Percentiles rank a stretch among this genome's conserved stretches.
These are phyloP conservation scores for Stagonosporopsis vannaccii DNA, from an alignment of 2,329 filamentous ascomycete species.

Conservation along the genomic window DNA sequence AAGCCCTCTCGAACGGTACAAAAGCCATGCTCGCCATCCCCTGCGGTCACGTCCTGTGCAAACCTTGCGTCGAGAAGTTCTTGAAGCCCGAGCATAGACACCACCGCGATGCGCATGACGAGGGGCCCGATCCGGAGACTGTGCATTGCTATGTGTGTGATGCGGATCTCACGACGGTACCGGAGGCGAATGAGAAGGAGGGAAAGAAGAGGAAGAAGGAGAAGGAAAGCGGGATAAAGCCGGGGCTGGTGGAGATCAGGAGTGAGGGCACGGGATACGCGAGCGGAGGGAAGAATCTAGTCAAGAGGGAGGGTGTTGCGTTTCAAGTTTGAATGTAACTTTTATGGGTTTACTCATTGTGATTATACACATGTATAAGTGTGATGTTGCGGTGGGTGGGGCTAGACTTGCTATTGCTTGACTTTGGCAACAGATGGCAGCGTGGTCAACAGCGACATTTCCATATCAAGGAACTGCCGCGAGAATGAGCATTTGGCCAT, in stretches of 20 bases:
- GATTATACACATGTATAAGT: too few species aligned
- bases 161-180: constrained; percentile 66
- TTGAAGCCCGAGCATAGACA: constrained; percentile 60
- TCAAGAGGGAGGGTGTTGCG: constrained; percentile 78
- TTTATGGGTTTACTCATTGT: too few species aligned
- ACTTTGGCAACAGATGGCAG: too few species aligned
- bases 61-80: constrained; percentile 83
- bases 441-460: too few species aligned
- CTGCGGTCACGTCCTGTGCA: constrained; percentile 91
- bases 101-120: constrained; percentile 62
- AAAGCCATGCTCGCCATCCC: constrained; percentile 84
- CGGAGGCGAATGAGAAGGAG: constrained; percentile 47
- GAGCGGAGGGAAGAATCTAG: constrained; percentile 81
- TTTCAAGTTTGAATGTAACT: constrained; percentile 61
- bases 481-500: too few species aligned
- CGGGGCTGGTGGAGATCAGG: constrained; percentile 79
- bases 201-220: constrained; percentile 52
- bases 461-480: too few species aligned
- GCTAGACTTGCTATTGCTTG: too few species aligned
- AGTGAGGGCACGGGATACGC: constrained; percentile 94
- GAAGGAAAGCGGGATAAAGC: constrained; percentile 66
- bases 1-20: constrained; percentile 79
- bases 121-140: constrained; percentile 59
- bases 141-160: constrained; percentile 88
- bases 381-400: too few species aligned